These are phyloP conservation scores for Trichoderma brevicompactum DNA, from an alignment of 2,329 filamentous ascomycete genomes.

Conservation along the genomic window DNA sequence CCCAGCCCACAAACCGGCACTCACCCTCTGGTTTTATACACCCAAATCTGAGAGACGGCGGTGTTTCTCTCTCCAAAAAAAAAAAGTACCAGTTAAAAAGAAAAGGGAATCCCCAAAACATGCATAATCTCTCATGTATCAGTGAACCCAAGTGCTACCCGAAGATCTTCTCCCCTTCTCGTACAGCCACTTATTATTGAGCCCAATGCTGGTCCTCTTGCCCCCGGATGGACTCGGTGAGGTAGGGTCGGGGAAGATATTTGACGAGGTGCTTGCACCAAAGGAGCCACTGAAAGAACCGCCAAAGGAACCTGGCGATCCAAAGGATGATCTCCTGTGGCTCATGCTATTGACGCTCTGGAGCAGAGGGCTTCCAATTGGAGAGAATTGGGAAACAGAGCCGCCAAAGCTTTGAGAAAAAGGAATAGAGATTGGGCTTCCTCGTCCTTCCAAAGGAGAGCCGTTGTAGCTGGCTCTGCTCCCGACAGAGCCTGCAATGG, in stretches of 20 bases:
- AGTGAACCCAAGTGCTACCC: constrained; percentile 48
- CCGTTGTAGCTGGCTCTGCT: constrained; percentile 61
- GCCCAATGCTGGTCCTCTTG: constrained; percentile 72
- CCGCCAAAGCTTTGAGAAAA: constrained; percentile 40
- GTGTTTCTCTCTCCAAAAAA: neutral
- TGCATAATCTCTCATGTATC: constrained; percentile 14
- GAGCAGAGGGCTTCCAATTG: constrained; percentile 59
- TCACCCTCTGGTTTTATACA: constrained; percentile 25
- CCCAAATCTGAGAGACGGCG: constrained; percentile 16
- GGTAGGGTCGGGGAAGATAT: constrained; percentile 61
- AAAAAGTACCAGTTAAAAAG: constrained; percentile 14
- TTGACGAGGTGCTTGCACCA: constrained; percentile 53
- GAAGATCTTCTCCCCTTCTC: constrained; percentile 72
- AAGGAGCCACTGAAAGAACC: constrained; percentile 37
- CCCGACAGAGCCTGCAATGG: constrained; percentile 64
- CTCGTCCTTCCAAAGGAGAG: constrained; percentile 59
- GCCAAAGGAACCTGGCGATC: constrained; percentile 56
- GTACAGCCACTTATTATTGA: constrained; percentile 96
- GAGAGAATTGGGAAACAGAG: constrained; percentile 54
- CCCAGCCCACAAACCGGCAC: constrained; percentile 1
- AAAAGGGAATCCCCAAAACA: neutral
- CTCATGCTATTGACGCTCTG: constrained; percentile 61
- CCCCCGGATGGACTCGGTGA: constrained; percentile 70
- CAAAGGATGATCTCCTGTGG: constrained; percentile 63
- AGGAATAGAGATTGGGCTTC: constrained; percentile 49